phyloP scores from a whole-genome alignment of 2,329 filamentous ascomycete genomes.

The Tolypocladium endophyticum region DNA sequence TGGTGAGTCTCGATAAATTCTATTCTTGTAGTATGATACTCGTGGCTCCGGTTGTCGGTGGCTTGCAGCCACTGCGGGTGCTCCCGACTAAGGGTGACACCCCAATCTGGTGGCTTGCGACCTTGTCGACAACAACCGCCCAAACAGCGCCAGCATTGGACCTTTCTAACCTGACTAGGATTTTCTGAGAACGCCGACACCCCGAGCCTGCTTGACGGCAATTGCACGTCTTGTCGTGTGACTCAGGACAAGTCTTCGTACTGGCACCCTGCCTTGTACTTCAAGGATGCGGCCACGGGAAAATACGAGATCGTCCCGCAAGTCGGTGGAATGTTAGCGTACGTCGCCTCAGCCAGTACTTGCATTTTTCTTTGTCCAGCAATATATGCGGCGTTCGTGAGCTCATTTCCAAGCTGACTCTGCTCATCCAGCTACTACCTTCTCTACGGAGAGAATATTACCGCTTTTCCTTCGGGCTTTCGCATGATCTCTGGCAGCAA shows the following conservation, averaged over 20 bases:
- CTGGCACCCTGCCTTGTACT: conserved; percentile 75
- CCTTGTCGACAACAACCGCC: background rate
- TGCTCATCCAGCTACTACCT: conserved; percentile 65
- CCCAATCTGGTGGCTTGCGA: background rate
- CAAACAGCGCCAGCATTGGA: background rate
- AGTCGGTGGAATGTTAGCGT: conserved; percentile 77
- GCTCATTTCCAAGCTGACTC: background rate
- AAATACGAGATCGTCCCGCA: conserved; percentile 60
- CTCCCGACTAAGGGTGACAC: background rate
- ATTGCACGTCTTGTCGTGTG: conserved; percentile 75
- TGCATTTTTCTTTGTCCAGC: background rate
- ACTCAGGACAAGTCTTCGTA: conserved; percentile 79
- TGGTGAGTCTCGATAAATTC: conserved; percentile 45
- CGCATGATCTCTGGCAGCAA: conserved; percentile 73
- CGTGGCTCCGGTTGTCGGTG: background rate
- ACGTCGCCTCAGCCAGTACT: conserved; percentile 28
- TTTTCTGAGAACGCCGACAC: conserved; percentile 51
- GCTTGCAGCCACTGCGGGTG: background rate
- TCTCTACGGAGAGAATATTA: conserved; percentile 53
- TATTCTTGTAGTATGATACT: background rate
- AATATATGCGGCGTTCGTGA: background rate
- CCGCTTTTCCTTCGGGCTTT: conserved; percentile 67
- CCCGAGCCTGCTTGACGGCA: conserved; percentile 44
- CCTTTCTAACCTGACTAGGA: conserved; percentile 32
- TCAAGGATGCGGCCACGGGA: conserved; percentile 54